Evolutionary conservation across 768 basidiomycete genomes (phyloP).

Genomic region (Pleurotus pulmonarius): DNA sequence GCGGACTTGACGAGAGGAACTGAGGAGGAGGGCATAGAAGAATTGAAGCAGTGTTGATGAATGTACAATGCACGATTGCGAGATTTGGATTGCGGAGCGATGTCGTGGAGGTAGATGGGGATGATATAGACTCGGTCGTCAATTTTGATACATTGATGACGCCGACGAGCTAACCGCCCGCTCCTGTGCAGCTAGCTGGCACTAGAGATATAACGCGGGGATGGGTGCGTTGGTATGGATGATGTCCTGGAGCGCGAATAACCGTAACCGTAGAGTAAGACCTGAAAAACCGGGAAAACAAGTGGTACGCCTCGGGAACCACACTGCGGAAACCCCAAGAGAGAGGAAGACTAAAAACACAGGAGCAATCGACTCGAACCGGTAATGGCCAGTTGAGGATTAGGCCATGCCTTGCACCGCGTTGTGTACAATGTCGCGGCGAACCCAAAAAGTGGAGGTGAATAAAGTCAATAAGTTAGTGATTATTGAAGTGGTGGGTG

Average conservation of each 20-base stretch:
- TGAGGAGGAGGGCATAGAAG: background rate
- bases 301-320: constrained; percentile 2
- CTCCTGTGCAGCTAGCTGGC: background rate
- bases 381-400: background rate
- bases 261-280: constrained; percentile 7
- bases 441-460: constrained; percentile 5
- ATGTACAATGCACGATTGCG: constrained; percentile 5
- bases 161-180: background rate
- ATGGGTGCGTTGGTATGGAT: background rate
- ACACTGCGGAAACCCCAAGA: constrained; percentile 6
- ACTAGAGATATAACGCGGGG: background rate
- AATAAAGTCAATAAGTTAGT: constrained; percentile 8
- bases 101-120: background rate
- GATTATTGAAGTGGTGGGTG: constrained; percentile 6
- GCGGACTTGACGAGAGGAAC: constrained; percentile 4
- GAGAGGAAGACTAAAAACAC: constrained; percentile 1
- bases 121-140: background rate
- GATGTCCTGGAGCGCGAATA: constrained; percentile 6
- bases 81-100: background rate
- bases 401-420: constrained; percentile 1
- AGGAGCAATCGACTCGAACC: background rate
- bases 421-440: constrained; percentile 6
- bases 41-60: background rate
- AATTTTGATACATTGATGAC: constrained; percentile 7
- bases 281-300: constrained; percentile 7